Base-by-base conservation (phyloP, 768 basidiomycete species). In the Psilocybe sp. region DNA sequence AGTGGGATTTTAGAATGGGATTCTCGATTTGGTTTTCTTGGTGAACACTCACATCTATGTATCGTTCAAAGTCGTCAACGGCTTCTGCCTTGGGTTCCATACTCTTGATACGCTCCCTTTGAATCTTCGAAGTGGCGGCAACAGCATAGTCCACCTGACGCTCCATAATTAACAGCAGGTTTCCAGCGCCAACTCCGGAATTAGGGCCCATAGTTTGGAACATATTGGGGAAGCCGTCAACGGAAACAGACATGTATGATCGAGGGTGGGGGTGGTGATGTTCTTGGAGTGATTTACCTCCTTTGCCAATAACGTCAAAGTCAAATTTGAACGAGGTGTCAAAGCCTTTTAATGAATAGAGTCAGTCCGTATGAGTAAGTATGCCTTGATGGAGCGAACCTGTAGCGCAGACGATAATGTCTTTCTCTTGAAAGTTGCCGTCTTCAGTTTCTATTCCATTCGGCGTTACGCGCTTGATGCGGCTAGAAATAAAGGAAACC, bases 221-320 rank as follows among this genome's bases (percentile, higher is more conserved):
- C 75, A 76, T 80, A 64, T 85, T 87, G n/a, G 86, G 85, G 64
- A 86, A 85, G 7, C 79, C 81, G 41, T 84, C 79, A 15, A 80
- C 73, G 16, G 78, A 75, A 31, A 85, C 60, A 6, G 78, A 71
- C 5, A 87, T 70, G 62, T 88, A 88, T 4, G 80, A 76, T 10
- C 64, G 63, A 2, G 84, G 81, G 55, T 80, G 71, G 3, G 82
- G 80, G 1, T 63, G 69, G 63, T 79, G 83, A 47, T 75, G 74
- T n/a, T 79, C 72, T 46, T 73, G 72, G 4, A 87, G 65, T 45
- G 77, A 70, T 8, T 74, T 56, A 2, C 83, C 82, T 16, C 71
- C 64, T 11, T 80, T 76, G 5, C 82, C 82, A 46, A 82, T 63
- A 56, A 86, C 68, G 32, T 75, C 69, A 60, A 81, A 81, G 14